Evolutionary conservation across 345 rosid genomes (phyloP), one percentile per base, ranked within the genome.

Genomic region (Trapa incisa): DNA sequence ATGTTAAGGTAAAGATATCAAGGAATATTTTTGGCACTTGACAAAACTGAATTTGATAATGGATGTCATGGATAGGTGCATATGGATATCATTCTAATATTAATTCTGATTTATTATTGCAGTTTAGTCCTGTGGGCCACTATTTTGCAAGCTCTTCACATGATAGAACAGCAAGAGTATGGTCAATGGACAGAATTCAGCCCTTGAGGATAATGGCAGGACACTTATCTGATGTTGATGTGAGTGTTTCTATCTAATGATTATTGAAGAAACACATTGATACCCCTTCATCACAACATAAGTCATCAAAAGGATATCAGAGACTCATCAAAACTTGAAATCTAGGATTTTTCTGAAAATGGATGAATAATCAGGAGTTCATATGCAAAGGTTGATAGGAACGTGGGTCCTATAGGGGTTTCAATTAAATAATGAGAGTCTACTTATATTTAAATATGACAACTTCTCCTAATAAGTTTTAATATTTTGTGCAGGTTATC

Each of bases 221-320:
- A 68, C 99, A 95, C 82, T 76, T 95, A 66, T 95, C 96, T 70
- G 99, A 95, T 81, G 97, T 91, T 64, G 97, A 91, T 75, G 99
- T 89, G 75, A 84, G 97, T 73, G 52, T 16, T 65, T 60, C 53
- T 58, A 57, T 58, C 7, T 14, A 22, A 9, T 6, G 35, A 22
- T 57, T 5, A 57, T 17, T 50, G 22, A 50, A 50, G 16, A 16
- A 50, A 22, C 22, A 50, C 56, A 50, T 45, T 45, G 48, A 6
- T 45, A 45, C 1, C 29, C 29, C 29, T 22, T 22, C 29, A 22
- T 22, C 29, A 22, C 29, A 22, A 22, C 29, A 22, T 22, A 22
- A 22, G 29, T 22, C 29, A 22, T 22, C 29, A 22, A 22, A 22
- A 22, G 29, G 29, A 22, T 22, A 22, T 22, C 29, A 22, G 29